These are phyloP conservation scores for Magnusiomyces clavatus DNA, from an alignment of 1,139 yeast genomes.

Conservation along the genomic window DNA sequence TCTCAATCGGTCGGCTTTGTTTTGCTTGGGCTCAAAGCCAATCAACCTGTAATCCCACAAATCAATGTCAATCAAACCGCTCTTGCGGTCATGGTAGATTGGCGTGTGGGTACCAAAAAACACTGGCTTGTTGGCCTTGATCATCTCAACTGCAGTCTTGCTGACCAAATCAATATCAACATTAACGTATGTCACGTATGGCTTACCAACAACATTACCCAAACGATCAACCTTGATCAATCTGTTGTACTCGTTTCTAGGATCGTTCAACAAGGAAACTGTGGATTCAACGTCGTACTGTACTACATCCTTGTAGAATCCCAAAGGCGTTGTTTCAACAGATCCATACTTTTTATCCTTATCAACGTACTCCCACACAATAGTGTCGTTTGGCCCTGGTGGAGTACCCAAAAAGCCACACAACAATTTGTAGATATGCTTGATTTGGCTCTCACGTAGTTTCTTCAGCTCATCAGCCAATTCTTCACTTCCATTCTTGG, in stretches of 20 bases:
- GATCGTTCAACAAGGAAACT: conserved; percentile 70
- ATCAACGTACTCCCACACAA: conserved; percentile 68
- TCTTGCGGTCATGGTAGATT: conserved; percentile 46
- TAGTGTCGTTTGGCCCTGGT: conserved; percentile 58
- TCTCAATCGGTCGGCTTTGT: conserved; percentile 49
- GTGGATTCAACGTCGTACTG: conserved; percentile 45
- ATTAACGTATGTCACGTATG: conserved; percentile 62
- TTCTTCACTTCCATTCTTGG: conserved; percentile 26
- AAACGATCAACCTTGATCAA: conserved; percentile 64
- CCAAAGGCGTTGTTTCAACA: conserved; percentile 51
- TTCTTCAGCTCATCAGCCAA: conserved; percentile 21
- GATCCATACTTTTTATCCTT: conserved; percentile 57
- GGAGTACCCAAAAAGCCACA: conserved; percentile 68
- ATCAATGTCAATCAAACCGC: conserved; percentile 64
- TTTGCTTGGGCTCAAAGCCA: conserved; percentile 52
- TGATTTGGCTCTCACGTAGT: conserved; percentile 45
- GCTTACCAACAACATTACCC: conserved; percentile 63
- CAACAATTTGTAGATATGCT: conserved; percentile 54
- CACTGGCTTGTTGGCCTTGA: conserved; percentile 65
- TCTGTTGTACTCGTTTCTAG: conserved; percentile 58
- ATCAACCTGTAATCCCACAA: conserved; percentile 60
- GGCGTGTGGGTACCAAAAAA: conserved; percentile 86
- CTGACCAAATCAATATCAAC: conserved; percentile 52
- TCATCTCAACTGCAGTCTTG: conserved; percentile 53
- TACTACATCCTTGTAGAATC: conserved; percentile 51